These are phyloP conservation scores for Murraya paniculata DNA, from an alignment of 345 rosid genomes.

Conservation along the genomic window DNA sequence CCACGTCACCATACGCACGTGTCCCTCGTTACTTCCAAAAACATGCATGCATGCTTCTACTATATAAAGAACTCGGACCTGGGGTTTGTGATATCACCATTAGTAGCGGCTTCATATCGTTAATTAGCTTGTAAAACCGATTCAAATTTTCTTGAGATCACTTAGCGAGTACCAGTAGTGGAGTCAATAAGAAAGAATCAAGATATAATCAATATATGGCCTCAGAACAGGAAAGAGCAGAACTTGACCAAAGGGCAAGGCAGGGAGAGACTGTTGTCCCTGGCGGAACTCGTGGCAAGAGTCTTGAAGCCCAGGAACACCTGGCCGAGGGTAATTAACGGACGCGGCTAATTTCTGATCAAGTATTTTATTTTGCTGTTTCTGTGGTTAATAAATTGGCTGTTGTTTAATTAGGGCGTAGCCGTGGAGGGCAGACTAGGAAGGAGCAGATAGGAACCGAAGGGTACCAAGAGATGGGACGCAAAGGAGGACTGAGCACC, in stretches of 20 bases:
- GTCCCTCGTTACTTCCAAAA: not conserved
- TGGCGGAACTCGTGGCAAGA: slow-evolving; percentile 62
- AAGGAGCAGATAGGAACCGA: slow-evolving; percentile 64
- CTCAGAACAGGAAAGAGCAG: slow-evolving; percentile 36
- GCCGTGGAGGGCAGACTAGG: slow-evolving; percentile 58
- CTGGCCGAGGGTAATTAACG: slow-evolving; percentile 40
- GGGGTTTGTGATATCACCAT: not conserved
- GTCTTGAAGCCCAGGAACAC: slow-evolving; percentile 63
- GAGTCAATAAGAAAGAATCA: not conserved
- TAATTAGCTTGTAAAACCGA: not conserved
- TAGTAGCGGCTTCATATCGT: not conserved
- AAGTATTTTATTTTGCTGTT: no score
- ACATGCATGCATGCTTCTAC: not conserved
- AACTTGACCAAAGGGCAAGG: slow-evolving; percentile 46
- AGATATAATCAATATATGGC: slow-evolving; percentile 28
- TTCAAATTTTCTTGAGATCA: not conserved
- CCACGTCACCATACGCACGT: not conserved
- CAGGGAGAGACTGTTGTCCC: slow-evolving; percentile 58
- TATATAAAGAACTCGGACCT: not conserved
- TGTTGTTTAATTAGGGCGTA: slow-evolving; percentile 30
- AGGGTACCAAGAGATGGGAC: slow-evolving; percentile 77
- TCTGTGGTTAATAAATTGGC: not conserved
- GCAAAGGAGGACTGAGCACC: slow-evolving; percentile 71
- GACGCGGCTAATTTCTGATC: no score
- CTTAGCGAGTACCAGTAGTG: not conserved